Conservation (phyloP, 2,329 filamentous ascomycete species). For the Colletotrichum cordylinicola region DNA sequence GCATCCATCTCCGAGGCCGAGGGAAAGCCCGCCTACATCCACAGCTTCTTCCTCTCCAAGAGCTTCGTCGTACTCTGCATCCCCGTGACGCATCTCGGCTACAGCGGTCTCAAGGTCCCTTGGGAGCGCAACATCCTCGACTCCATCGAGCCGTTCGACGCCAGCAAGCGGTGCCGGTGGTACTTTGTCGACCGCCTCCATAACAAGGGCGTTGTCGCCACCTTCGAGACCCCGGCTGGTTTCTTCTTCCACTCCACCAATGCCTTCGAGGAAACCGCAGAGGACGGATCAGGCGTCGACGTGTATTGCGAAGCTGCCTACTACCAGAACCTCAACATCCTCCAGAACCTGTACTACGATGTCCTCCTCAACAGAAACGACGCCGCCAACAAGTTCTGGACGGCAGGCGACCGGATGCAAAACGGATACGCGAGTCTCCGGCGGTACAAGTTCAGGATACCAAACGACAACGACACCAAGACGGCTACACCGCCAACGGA, state of each 20-base stretch:
- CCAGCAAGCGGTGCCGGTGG: conserved; percentile 66
- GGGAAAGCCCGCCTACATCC: conserved; percentile 71
- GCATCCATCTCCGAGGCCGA: conserved; percentile 64
- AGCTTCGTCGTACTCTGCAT: conserved; percentile 77
- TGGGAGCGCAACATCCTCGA: conserved; percentile 74
- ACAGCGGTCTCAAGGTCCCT: conserved; percentile 63
- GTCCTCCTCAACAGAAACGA: conserved; percentile 62
- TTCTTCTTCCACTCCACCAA: conserved; percentile 87
- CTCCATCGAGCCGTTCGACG: conserved; percentile 68
- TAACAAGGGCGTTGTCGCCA: conserved; percentile 69
- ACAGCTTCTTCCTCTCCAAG: conserved; percentile 78
- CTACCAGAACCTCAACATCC: conserved; percentile 69
- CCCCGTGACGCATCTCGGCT: conserved; percentile 67
- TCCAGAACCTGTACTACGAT: conserved; percentile 74
- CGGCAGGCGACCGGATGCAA: conserved; percentile 42
- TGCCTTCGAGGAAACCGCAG: conserved; percentile 67
- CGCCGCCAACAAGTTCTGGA: conserved; percentile 48
- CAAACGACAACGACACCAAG: conserved; percentile 23
- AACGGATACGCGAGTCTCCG: conserved; percentile 43
- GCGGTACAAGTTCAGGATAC: conserved; percentile 49
- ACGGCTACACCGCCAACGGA: neutral
- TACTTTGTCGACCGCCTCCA: conserved; percentile 73
- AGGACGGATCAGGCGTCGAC: conserved; percentile 44
- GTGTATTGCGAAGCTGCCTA: conserved; percentile 70
- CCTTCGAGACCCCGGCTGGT: conserved; percentile 69